Percentiles rank a stretch among this genome's conserved stretches.
Conservation (phyloP, 345 rosid species). For the Linum trigynum region DNA sequence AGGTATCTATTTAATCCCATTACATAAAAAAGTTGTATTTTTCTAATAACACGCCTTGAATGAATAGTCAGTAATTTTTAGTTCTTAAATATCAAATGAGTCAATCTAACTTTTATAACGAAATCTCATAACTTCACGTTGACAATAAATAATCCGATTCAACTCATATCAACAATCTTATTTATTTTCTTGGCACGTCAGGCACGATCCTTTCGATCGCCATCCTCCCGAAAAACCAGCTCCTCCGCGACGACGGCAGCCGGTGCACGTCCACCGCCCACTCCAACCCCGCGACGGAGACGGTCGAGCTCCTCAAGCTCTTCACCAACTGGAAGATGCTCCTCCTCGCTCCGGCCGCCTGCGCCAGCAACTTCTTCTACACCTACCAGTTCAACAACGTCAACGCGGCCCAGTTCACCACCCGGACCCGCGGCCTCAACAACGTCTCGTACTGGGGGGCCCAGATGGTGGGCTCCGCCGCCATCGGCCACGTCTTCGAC, state of each 20-base stretch:
- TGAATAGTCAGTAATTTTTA: too few relatives aligned
- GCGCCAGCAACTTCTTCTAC: slow-evolving; percentile 90
- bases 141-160: too few relatives aligned
- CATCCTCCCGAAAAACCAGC: slow-evolving; percentile 34
- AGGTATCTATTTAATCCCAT: too few relatives aligned
- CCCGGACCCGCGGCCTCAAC: slow-evolving; percentile 79
- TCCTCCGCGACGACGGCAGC: slow-evolving; percentile 44
- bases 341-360: slow-evolving; percentile 64
- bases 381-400: slow-evolving; percentile 79
- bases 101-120: too few relatives aligned
- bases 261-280: slow-evolving; percentile 35
- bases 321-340: slow-evolving; percentile 66
- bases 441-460: slow-evolving; percentile 93
- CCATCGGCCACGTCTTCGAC: slow-evolving; percentile 34
- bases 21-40: too few relatives aligned
- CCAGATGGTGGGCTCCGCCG: slow-evolving; percentile 68
- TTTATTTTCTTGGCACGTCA: not conserved
- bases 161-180: not conserved
- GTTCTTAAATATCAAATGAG: too few relatives aligned
- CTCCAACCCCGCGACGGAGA: slow-evolving; percentile 33
- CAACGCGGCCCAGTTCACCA: slow-evolving; percentile 45
- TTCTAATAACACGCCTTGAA: too few relatives aligned
- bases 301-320: slow-evolving; percentile 36
- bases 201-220: slow-evolving; percentile 42
- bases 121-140: too few relatives aligned